A percentile compares a stretch with the other conserved stretches of the same genome.
Conservation (phyloP, 2,329 filamentous ascomycete species). For the Blumeriella jaapii region DNA sequence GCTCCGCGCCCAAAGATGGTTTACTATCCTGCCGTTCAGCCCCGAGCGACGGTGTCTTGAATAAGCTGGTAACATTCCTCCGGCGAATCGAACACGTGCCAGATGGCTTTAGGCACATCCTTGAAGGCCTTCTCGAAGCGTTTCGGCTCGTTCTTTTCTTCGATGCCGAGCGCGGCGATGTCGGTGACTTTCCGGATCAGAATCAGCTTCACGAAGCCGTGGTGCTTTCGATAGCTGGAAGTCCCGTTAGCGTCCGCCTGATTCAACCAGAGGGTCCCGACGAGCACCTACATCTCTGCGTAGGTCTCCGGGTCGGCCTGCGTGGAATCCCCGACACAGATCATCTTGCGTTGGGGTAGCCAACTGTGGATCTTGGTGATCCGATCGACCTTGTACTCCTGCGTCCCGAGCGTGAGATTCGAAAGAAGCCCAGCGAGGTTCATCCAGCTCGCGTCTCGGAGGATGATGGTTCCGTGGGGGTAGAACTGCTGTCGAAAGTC, state of each 20-base stretch:
- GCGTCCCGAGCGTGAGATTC: slow-evolving; percentile 67
- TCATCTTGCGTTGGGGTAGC: slow-evolving; percentile 68
- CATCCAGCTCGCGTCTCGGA: slow-evolving; percentile 80
- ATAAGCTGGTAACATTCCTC: slow-evolving; percentile 44
- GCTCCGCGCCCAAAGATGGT: background rate
- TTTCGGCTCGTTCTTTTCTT: slow-evolving; percentile 59
- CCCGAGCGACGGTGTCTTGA: slow-evolving; percentile 20
- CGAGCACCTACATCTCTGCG: slow-evolving; percentile 55
- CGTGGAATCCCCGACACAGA: slow-evolving; percentile 83
- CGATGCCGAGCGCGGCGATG: slow-evolving; percentile 55
- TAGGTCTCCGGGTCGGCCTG: slow-evolving; percentile 89
- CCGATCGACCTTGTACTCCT: slow-evolving; percentile 74
- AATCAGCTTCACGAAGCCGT: slow-evolving; percentile 71
- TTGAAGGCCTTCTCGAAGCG: slow-evolving; percentile 79
- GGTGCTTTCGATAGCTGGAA: slow-evolving; percentile 46
- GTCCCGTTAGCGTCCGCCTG: slow-evolving; percentile 3
- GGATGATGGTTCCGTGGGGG: slow-evolving; percentile 66
- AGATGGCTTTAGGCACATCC: slow-evolving; percentile 55
- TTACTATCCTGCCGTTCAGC: background rate
- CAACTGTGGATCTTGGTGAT: slow-evolving; percentile 68
- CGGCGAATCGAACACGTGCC: slow-evolving; percentile 76
- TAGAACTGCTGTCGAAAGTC: slow-evolving; percentile 61
- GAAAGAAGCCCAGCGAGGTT: slow-evolving; percentile 69
- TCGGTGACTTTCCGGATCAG: slow-evolving; percentile 77
- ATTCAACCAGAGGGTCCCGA: background rate